Evolutionary conservation across 345 rosid genomes (phyloP), one percentile per base, ranked within the genome.

Genomic region (Linum usitatissimum): DNA sequence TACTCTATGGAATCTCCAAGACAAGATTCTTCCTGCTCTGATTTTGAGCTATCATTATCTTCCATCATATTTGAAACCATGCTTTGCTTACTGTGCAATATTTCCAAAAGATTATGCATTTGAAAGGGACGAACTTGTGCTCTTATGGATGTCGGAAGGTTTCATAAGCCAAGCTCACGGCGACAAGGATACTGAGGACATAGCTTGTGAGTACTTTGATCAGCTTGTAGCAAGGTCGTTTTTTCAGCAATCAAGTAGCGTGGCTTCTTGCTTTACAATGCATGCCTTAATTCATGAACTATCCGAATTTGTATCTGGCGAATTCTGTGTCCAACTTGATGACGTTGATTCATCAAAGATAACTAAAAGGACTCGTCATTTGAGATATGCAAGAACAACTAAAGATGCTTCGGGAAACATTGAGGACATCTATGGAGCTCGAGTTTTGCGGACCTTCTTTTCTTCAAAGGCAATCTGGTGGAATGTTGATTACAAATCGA

Each of bases 101-200:
- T 64, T 64, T 40, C 73, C 73, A 0, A 53, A 53, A 34, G 68
- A n/a, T 1, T 55, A 64, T 17, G 39, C 23, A 19, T 70, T 70
- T 48, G 18, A 38, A 31, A 55, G 59, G 62, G 62, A 65, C 1
- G 38, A 65, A 61, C 20, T 70, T 0, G 23, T 70, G 30, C 49
- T 6, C 19, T 64, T 65, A 28, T 70, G 69, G 74, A 70, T 70
- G 58, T 65, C 65, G 20, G 62, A 70, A 13, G 74, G 74, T 0
- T 60, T 65, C 21, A 0, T 65, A 6, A 12, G 18, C 4, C 36
- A 30, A 45, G 19, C 60, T 1, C 10, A 19, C 8, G 45, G 6
- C 9, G 18, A 30, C 3, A 65, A 51, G 31, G 39, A 60, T n/a
- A 40, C 30, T 13, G 69, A 64, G 59, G 62, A 65, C 42, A 8